Conservation (phyloP, 2,329 filamentous ascomycete genomes). For the Colletotrichum lindemuthianum region DNA sequence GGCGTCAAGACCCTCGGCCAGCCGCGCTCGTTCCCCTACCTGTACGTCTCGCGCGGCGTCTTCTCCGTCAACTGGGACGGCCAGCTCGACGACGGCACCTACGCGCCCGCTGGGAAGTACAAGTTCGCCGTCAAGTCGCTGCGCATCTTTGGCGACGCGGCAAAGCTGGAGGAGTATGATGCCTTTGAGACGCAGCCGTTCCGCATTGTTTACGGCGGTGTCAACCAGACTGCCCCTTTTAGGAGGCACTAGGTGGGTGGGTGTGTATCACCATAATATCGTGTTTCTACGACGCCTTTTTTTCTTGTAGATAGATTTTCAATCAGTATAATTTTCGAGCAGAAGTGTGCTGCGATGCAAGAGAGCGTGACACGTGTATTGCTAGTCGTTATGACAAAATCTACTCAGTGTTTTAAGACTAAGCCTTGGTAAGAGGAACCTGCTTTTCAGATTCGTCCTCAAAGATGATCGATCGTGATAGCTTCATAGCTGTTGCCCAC, state of each 20-base stretch:
- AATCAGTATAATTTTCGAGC: conserved; percentile 12
- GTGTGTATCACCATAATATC: conserved; percentile 1
- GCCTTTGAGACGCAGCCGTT: conserved; percentile 53
- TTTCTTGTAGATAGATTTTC: conserved; percentile 22
- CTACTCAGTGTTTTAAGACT: too few species aligned
- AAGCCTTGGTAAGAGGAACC: too few species aligned
- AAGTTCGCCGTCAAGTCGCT: conserved; percentile 60
- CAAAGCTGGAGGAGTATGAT: conserved; percentile 58
- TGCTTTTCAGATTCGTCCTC: too few species aligned
- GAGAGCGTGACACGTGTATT: too few species aligned
- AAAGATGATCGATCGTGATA: too few species aligned
- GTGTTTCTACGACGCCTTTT: conserved; percentile 7
- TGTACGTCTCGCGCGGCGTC: conserved; percentile 45
- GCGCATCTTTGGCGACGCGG: conserved; percentile 60
- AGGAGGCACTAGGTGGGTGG: conserved; percentile 8
- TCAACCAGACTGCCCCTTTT: conserved; percentile 20
- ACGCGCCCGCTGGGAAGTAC: conserved; percentile 60
- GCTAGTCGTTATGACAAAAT: too few species aligned
- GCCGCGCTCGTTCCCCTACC: conserved; percentile 52
- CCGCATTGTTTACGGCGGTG: conserved; percentile 52
- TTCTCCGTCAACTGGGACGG: conserved; percentile 54
- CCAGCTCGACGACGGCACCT: conserved; percentile 55
- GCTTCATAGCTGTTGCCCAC: too few species aligned
- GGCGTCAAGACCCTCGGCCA: conserved; percentile 55
- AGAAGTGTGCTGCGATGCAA: accelerated